Evolutionary conservation across 164 flowering plant genomes (phyloP), one percentile per base, ranked within the genome.

Genomic region (Cinnamomum chago): DNA sequence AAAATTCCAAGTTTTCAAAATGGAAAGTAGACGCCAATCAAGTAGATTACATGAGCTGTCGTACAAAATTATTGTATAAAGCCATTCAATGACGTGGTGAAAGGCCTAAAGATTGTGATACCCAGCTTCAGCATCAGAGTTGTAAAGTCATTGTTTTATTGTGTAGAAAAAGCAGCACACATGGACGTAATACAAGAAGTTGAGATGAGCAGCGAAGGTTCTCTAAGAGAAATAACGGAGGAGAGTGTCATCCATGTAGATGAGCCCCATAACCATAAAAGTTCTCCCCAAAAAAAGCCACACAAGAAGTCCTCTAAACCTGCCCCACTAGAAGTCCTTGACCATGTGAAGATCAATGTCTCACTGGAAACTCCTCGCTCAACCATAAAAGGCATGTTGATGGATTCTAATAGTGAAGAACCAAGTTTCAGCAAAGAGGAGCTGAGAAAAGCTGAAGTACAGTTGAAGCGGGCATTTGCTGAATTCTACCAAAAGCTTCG

Each of bases 401-500:
- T 17, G 70, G 68, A 67, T 74, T 84, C 82, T 18, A 81, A 70
- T 7, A 2, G 70, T 7, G 50, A 73, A 27, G 83, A 83, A 6
- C 71, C 78, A 58, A 79, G 77, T n/a, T 91, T 84, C 81, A 83
- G 76, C 79, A 83, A 81, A 73, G 55, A 73, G n/a, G 90, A 90
- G 78, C 79, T 92, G 52, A 86, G 58, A 84, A 85, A 80, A 80
- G 87, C 85, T 0, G 92, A 93, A 74, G 81, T 82, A 28, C 81
- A 79, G 27, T 75, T 93, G 81, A 78, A 75, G 5, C 47, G 15
- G 47, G 94, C 93, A 6, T 86, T 91, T 50, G 68, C 83, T 22
- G 88, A 88, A 64, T 90, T 90, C 76, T 78, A 93, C 76, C 81
- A 83, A 20, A 86, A 85, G 77, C 93, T 93, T 75, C 75, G 85